Conservation (phyloP, 2,329 filamentous ascomycete species). For the Phialophora expanda region DNA sequence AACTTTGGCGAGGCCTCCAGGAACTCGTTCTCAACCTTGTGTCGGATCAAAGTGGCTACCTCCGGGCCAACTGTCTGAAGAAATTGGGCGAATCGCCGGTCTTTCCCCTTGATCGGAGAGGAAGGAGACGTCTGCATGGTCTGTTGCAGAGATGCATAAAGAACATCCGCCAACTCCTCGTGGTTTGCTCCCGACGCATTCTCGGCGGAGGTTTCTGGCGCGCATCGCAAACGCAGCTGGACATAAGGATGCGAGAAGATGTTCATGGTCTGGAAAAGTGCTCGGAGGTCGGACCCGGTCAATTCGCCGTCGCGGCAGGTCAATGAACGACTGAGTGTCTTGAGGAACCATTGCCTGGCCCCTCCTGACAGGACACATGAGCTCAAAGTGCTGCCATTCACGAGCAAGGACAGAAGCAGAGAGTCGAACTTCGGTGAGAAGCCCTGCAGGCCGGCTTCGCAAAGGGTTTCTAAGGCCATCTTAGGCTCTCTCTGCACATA, state of each 20-base stretch:
- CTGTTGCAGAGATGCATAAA: conserved; percentile 40
- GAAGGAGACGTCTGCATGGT: conserved; percentile 5
- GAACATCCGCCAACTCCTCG: conserved; percentile 34
- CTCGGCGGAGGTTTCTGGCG: conserved; percentile 5
- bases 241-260: conserved; percentile 34
- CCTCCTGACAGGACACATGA: conserved; percentile 15
- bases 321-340: conserved; percentile 25
- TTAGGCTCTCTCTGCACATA: conserved; percentile 41
- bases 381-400: conserved; percentile 14
- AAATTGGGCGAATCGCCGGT: conserved; percentile 25
- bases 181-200: conserved; percentile 28
- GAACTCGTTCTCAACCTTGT: conserved; percentile 49
- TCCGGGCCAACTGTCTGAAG: conserved; percentile 24
- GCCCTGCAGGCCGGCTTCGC: conserved; percentile 39
- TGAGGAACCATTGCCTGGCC: conserved; percentile 21
- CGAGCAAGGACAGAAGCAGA: conserved; percentile 18
- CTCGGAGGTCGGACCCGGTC: conserved; percentile 19
- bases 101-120: background rate
- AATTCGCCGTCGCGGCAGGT: conserved; percentile 5
- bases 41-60: conserved; percentile 46
- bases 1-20: conserved; percentile 42
- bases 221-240: conserved; percentile 28
- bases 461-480: conserved; percentile 45
- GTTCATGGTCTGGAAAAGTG: conserved; percentile 43
- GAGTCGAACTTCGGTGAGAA: conserved; percentile 28